Base-by-base conservation (phyloP, 2,329 filamentous ascomycete genomes). In the Dactylonectria macrodidyma region DNA sequence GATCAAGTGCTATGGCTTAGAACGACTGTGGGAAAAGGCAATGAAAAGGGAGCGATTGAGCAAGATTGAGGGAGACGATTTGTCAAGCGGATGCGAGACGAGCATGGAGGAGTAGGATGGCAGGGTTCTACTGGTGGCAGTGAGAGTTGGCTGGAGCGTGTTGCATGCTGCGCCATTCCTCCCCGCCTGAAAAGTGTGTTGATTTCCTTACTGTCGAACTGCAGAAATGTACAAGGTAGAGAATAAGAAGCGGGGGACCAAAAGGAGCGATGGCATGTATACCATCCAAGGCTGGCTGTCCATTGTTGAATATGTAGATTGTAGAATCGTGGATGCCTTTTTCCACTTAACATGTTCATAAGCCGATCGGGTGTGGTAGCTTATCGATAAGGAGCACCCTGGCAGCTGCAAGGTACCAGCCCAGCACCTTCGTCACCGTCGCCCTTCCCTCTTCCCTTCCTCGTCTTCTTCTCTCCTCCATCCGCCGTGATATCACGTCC, bases 321-420 rank as follows among this genome's bases (percentile, higher is more conserved):
- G 30, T 10, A 19, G 50, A 22, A 22, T 16, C 10, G 19, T 52
- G n/a, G 16, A 52, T 5, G 16, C 8, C 51, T 38, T 54, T 54
- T 54, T 54, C 50, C 33, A 54, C 33, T 38, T 54, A n/a, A 24
- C 16, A 11, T 12, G 30, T 38, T 54, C 33, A 24, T 19, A 10
- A 22, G 30, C n/a, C 33, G 41, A 44, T 8, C 33, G 51, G 36
- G 55, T 58, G 38, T 67, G 67, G 64, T 48, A 66, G 60, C 65
- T 70, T 71, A 71, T 71, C 70, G 70, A 71, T 71, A 70, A 66
- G 36, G 16, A 46, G 64, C 56, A 62, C 61, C 54, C 61, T 57
- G 57, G 58, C 55, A 59, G 59, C 63, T 57, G 62, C 41, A 36
- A 69, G 65, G 70, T 62, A 68, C 63, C 51, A 46, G 59, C 56